Evolutionary conservation across 345 rosid species (phyloP).

Genomic region (Ceriops decandra): DNA sequence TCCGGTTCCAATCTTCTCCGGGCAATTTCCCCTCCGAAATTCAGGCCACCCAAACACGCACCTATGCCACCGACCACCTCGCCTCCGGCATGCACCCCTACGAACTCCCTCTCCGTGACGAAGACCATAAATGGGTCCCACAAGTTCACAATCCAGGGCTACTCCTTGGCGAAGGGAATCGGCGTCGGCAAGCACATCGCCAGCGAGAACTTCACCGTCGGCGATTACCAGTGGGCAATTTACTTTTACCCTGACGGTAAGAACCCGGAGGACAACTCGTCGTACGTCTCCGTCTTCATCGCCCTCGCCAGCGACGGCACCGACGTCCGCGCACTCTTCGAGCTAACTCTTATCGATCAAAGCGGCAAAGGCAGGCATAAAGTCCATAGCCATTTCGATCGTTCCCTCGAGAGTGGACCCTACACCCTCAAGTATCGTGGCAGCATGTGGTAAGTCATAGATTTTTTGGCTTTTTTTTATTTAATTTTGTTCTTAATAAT

Average conservation of each 20-base stretch:
- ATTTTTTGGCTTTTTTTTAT: neutral
- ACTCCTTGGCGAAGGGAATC: constrained; percentile 84
- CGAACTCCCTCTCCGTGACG: constrained; percentile 72
- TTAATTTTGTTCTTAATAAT: neutral
- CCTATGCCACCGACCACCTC: constrained; percentile 4
- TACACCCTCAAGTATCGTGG: constrained; percentile 91
- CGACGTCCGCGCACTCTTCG: constrained; percentile 84
- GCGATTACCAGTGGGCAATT: constrained; percentile 87
- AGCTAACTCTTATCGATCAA: constrained; percentile 77
- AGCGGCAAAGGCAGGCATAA: constrained; percentile 84
- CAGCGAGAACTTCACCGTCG: constrained; percentile 79
- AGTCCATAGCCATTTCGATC: constrained; percentile 88
- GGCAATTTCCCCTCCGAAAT: neutral
- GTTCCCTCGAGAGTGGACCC: constrained; percentile 86
- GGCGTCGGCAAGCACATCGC: constrained; percentile 93
- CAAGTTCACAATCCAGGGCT: constrained; percentile 76
- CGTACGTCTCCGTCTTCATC: constrained; percentile 81
- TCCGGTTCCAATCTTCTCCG: too few relatives aligned
- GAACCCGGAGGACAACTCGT: constrained; percentile 75
- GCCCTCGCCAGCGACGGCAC: constrained; percentile 95
- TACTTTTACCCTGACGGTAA: constrained; percentile 92
- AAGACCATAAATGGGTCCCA: constrained; percentile 87
- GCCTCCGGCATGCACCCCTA: constrained; percentile 30
- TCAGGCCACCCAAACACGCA: neutral
- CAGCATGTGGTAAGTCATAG: constrained; percentile 70